These are phyloP conservation scores for Rutstroemia sp. DNA, from an alignment of 2,329 filamentous ascomycete species.

Conservation along the genomic window DNA sequence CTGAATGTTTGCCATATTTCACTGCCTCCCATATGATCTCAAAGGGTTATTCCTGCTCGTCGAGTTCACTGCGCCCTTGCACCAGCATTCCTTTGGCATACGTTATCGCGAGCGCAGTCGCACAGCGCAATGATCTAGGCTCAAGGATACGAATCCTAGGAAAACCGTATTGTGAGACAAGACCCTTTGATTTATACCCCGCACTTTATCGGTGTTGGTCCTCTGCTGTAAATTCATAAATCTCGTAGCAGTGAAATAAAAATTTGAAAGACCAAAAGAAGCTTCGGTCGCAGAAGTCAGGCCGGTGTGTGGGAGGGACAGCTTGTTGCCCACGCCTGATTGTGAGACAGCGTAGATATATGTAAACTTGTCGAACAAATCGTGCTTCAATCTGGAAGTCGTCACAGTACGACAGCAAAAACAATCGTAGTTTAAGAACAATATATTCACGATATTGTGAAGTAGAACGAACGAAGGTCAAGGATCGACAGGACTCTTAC, in stretches of 20 bases:
- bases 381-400: too few species aligned
- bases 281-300: too few species aligned
- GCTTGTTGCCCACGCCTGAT: too few species aligned
- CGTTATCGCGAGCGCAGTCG: neutral
- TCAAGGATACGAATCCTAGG: neutral
- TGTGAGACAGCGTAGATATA: too few species aligned
- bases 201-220: too few species aligned
- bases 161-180: neutral
- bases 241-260: too few species aligned
- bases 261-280: too few species aligned
- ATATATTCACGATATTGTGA: neutral
- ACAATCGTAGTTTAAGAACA: too few species aligned
- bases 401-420: too few species aligned
- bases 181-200: neutral
- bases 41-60: neutral
- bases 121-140: neutral
- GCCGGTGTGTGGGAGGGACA: too few species aligned
- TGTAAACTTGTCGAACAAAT: too few species aligned
- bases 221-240: too few species aligned
- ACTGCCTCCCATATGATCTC: neutral
- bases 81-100: neutral
- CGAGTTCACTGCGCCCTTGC: neutral
- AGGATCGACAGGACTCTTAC: neutral
- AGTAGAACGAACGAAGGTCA: neutral
- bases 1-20: neutral